Percentiles rank a stretch among this genome's conserved stretches.
These are phyloP conservation scores for Halophytophthora polymorphica DNA, from an alignment of 352 stramenopile species.

Conservation along the genomic window DNA sequence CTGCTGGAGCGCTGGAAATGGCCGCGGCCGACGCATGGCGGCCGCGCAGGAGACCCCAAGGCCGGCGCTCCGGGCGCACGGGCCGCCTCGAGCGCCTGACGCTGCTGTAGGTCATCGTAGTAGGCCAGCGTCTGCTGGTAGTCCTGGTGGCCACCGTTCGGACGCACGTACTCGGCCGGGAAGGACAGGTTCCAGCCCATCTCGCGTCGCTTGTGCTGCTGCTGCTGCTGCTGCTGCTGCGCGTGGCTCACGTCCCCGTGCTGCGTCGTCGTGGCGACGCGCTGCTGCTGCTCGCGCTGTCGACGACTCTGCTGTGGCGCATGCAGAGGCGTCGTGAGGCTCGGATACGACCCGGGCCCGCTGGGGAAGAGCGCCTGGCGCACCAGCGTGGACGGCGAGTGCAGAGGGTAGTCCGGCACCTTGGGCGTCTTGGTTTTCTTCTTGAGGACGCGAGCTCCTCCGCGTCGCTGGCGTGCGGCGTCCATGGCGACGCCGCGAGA, in stretches of 20 bases:
- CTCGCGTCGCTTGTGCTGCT: conserved; percentile 50
- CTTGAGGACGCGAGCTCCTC: conserved; percentile 5
- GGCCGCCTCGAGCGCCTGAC: conserved; percentile 10
- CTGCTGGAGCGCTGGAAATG: conserved; percentile 17
- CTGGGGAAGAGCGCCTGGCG: conserved; percentile 42
- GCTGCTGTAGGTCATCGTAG: conserved; percentile 36
- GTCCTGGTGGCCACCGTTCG: conserved; percentile 29
- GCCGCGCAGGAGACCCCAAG: conserved; percentile 10
- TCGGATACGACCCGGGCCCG: conserved; percentile 40
- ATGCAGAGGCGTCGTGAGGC: conserved; percentile 26
- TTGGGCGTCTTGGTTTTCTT: conserved; percentile 35
- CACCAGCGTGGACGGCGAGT: conserved; percentile 33
- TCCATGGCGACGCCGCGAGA: conserved; percentile 4
- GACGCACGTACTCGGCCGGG: conserved; percentile 53
- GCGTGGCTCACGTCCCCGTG: conserved; percentile 3
- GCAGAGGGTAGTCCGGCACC: conserved; percentile 25
- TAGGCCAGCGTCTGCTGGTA: conserved; percentile 63
- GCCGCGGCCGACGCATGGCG: conserved; percentile 6
- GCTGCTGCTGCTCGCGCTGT: conserved; percentile 5
- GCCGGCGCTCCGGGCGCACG: not conserved
- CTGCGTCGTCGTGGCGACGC: conserved; percentile 4
- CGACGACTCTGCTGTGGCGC: conserved; percentile 16
- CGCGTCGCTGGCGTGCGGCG: conserved; percentile 15
- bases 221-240: conserved; percentile 19
- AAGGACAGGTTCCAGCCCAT: conserved; percentile 73